A percentile compares a stretch with the other conserved stretches of the same genome.
These are phyloP conservation scores for Fusarium buharicum DNA, from an alignment of 2,329 filamentous ascomycete genomes.

Conservation along the genomic window DNA sequence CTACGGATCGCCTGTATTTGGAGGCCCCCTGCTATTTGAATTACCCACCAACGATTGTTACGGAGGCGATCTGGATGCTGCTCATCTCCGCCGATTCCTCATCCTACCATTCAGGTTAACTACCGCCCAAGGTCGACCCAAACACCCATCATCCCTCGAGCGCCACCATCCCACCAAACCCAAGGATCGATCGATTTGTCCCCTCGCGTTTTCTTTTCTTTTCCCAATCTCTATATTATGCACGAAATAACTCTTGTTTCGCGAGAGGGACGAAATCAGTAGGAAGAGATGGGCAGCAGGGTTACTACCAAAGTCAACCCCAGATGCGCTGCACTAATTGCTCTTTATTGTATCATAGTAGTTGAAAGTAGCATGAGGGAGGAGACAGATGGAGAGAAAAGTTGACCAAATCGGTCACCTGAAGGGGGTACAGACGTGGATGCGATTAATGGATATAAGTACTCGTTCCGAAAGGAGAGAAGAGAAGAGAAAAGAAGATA, in stretches of 20 bases:
- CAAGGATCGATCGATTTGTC: conserved; percentile 11
- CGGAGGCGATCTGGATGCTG: conserved; percentile 43
- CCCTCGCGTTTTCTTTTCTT: neutral
- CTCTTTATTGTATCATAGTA: conserved; percentile 37
- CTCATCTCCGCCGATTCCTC: conserved; percentile 13
- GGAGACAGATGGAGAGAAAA: conserved; percentile 1
- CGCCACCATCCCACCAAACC: neutral
- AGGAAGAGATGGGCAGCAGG: conserved; percentile 6
- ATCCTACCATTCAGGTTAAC: conserved; percentile 13
- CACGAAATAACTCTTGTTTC: conserved; percentile 15
- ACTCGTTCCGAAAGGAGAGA: conserved; percentile 7
- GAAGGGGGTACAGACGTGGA: conserved; percentile 10
- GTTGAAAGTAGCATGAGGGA: conserved; percentile 7
- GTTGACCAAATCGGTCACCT: conserved; percentile 1
- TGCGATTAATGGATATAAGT: conserved; percentile 14
- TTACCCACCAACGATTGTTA: conserved; percentile 39
- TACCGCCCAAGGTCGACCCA: neutral
- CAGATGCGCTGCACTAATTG: conserved; percentile 14
- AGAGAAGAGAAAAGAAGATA: conserved; percentile 25
- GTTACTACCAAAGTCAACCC: neutral
- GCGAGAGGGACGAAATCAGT: conserved; percentile 1
- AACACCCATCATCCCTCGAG: conserved; percentile 1
- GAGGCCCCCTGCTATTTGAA: conserved; percentile 38
- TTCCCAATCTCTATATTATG: conserved; percentile 27
- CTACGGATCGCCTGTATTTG: conserved; percentile 40